Conservation (phyloP, 2,329 filamentous ascomycete species). For the Piedraia hortae region DNA sequence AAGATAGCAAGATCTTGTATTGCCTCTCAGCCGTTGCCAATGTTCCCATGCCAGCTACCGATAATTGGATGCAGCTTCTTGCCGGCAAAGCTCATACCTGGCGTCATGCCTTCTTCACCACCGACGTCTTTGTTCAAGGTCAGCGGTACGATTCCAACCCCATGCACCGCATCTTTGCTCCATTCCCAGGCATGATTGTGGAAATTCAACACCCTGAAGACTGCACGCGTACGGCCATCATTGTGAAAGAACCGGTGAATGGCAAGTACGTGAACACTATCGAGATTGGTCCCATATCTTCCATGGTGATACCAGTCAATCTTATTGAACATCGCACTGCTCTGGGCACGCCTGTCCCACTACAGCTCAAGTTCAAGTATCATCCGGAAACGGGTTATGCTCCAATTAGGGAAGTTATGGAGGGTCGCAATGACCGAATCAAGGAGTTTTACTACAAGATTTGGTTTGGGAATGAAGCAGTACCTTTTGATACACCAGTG, state of each 20-base stretch:
- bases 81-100: slow-evolving; percentile 70
- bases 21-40: slow-evolving; percentile 51
- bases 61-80: slow-evolving; percentile 68
- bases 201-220: slow-evolving; percentile 67
- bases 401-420: slow-evolving; percentile 93
- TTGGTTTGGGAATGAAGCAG: slow-evolving; percentile 73
- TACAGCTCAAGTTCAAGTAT: slow-evolving; percentile 76
- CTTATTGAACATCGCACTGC: slow-evolving; percentile 85
- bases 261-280: slow-evolving; percentile 73
- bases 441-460: slow-evolving; percentile 98
- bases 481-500: slow-evolving; percentile 62
- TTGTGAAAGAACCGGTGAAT: slow-evolving; percentile 62
- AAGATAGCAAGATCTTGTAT: slow-evolving; percentile 57
- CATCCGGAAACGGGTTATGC: slow-evolving; percentile 88
- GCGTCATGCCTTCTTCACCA: slow-evolving; percentile 81
- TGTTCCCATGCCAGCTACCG: slow-evolving; percentile 45
- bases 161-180: slow-evolving; percentile 70
- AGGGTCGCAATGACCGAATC: slow-evolving; percentile 83
- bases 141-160: slow-evolving; percentile 96
- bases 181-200: slow-evolving; percentile 61
- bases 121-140: slow-evolving; percentile 81
- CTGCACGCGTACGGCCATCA: slow-evolving; percentile 56
- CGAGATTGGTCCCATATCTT: slow-evolving; percentile 47
- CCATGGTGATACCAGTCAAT: slow-evolving; percentile 62
- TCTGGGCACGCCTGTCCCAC: slow-evolving; percentile 49